Percentiles rank a stretch among this genome's conserved stretches.
phyloP scores from a whole-genome alignment of 352 stramenopile species.

The Aphanomyces astaci region DNA sequence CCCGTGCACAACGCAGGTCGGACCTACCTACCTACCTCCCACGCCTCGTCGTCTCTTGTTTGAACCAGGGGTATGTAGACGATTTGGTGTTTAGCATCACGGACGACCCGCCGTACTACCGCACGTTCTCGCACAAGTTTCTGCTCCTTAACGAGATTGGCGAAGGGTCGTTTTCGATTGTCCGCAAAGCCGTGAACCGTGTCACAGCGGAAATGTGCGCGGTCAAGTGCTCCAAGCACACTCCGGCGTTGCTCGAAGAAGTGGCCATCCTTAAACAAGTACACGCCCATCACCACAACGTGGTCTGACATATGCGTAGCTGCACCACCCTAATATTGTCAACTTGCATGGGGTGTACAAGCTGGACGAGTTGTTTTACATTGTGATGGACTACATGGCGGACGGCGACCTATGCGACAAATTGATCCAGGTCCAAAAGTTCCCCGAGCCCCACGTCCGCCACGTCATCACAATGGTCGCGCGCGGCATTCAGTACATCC shows the following conservation, averaged over 20 bases:
- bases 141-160: constrained; percentile 73
- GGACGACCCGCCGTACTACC: constrained; percentile 38
- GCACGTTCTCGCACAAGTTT: constrained; percentile 53
- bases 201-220: constrained; percentile 52
- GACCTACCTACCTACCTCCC: not conserved
- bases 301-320: not conserved
- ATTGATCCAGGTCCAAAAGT: constrained; percentile 53
- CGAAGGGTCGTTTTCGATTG: constrained; percentile 77
- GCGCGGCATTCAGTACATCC: constrained; percentile 51
- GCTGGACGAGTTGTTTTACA: constrained; percentile 57
- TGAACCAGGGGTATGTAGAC: constrained; percentile 17
- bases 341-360: constrained; percentile 57
- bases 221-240: constrained; percentile 71
- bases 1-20: constrained; percentile 17
- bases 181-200: constrained; percentile 65
- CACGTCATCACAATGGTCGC: constrained; percentile 56
- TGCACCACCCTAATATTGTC: constrained; percentile 65
- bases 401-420: constrained; percentile 67
- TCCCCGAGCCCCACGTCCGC: constrained; percentile 45
- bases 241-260: constrained; percentile 54
- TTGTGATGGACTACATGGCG: constrained; percentile 77
- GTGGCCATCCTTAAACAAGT: constrained; percentile 45
- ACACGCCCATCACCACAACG: not conserved
- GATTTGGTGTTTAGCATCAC: constrained; percentile 27
- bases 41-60: not conserved